Percentiles rank a stretch among this genome's conserved stretches.
phyloP scores from a whole-genome alignment of 148 eudicot species.

The Mesembryanthemum crystallinum region DNA sequence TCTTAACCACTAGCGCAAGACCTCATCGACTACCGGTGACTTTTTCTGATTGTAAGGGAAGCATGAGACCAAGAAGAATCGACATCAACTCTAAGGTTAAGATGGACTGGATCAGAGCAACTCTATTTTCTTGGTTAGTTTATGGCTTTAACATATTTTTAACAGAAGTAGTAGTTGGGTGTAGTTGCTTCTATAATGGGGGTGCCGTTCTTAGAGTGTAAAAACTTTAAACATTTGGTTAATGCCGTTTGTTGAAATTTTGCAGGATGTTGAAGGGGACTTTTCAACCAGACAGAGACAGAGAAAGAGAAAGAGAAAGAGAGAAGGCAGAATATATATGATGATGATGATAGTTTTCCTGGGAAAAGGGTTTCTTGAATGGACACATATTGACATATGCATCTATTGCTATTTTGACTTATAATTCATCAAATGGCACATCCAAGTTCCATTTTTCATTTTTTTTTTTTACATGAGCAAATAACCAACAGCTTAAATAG shows the following conservation, averaged over 20 bases:
- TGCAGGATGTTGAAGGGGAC: constrained; percentile 16
- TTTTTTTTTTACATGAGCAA: background rate
- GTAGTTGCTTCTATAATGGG: background rate
- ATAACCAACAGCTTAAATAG: no score
- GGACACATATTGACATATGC: constrained; percentile 19
- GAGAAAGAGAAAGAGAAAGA: background rate
- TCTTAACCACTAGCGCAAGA: no score
- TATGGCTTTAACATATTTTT: no score
- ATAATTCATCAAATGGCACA: background rate
- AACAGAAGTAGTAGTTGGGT: no score
- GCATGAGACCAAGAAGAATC: no score
- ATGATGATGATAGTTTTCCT: background rate
- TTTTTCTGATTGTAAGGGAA: no score
- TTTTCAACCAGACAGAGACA: constrained; percentile 1
- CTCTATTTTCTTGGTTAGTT: no score
- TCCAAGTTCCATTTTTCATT: background rate
- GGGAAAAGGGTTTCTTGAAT: constrained; percentile 1
- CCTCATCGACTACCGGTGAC: no score
- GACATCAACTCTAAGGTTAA: no score
- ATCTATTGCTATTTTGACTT: constrained; percentile 7
- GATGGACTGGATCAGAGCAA: no score
- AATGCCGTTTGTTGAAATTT: constrained; percentile 8
- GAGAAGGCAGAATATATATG: constrained; percentile 10
- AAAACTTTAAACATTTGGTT: background rate
- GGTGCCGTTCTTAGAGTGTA: background rate